These are phyloP conservation scores for Carnegiea gigantea DNA, from an alignment of 179 eudicot species.

Conservation along the genomic window DNA sequence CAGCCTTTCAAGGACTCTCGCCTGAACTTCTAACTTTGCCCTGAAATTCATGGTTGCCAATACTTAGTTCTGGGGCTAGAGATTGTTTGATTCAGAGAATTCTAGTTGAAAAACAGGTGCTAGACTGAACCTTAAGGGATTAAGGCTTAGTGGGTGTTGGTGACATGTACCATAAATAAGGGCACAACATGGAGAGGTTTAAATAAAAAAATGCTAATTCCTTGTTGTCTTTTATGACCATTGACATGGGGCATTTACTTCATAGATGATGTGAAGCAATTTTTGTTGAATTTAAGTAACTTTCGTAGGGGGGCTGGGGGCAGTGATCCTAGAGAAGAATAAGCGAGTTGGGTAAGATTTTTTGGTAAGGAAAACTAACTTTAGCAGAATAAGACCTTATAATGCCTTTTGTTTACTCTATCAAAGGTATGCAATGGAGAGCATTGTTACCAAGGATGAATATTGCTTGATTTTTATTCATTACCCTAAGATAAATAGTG, in stretches of 20 bases:
- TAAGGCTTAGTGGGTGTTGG: not conserved
- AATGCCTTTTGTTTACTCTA: not conserved
- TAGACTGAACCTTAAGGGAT: not conserved
- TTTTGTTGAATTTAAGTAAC: not conserved
- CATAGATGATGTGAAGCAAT: not conserved
- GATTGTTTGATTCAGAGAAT: not conserved
- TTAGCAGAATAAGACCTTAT: too few relatives aligned
- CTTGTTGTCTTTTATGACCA: not conserved
- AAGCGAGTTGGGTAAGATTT: not conserved
- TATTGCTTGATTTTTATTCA: not conserved
- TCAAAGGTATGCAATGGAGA: not conserved
- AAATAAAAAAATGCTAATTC: not conserved
- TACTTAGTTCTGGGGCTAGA: not conserved
- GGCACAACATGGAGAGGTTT: not conserved
- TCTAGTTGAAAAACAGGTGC: not conserved
- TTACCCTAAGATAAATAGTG: not conserved
- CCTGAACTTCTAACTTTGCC: not conserved
- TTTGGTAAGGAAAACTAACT: too few relatives aligned
- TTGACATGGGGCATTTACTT: not conserved
- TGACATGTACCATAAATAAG: not conserved
- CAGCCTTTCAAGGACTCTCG: not conserved
- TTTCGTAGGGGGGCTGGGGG: not conserved
- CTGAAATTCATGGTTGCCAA: not conserved
- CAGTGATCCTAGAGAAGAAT: not conserved
- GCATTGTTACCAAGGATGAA: not conserved